These are phyloP conservation scores for Inosperma sp. DNA, from an alignment of 768 basidiomycete genomes.

Conservation along the genomic window DNA sequence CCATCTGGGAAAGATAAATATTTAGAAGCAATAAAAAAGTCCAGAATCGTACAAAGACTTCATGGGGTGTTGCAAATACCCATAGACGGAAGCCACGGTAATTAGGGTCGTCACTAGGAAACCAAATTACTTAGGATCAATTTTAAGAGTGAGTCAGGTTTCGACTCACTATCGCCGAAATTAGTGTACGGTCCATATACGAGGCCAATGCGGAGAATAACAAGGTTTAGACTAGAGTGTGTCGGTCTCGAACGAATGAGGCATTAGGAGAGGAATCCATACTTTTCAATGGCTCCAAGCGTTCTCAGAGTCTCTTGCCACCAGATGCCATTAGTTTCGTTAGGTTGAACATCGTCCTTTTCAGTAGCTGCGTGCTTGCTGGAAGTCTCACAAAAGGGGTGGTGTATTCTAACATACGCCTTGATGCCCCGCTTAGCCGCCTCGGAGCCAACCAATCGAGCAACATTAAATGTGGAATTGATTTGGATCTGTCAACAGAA, in stretches of 20 bases:
- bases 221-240: conserved; percentile 63
- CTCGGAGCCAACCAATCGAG: conserved; percentile 66
- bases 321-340: conserved; percentile 70
- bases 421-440: conserved; percentile 75
- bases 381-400: conserved; percentile 73
- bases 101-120: conserved; percentile 61
- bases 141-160: conserved; percentile 6
- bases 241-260: conserved; percentile 13
- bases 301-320: conserved; percentile 83
- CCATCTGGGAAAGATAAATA: conserved; percentile 48
- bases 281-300: conserved; percentile 72
- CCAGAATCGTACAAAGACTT: conserved; percentile 61
- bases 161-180: conserved; percentile 56
- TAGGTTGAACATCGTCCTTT: conserved; percentile 70
- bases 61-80: conserved; percentile 79
- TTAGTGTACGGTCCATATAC: conserved; percentile 80
- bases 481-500: conserved; percentile 59
- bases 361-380: conserved; percentile 64
- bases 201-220: conserved; percentile 69
- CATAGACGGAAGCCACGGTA: conserved; percentile 75
- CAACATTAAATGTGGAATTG: conserved; percentile 64
- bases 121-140: too few species aligned
- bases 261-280: conserved; percentile 19
- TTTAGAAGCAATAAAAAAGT: conserved; percentile 1
- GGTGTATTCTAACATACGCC: conserved; percentile 73